Evolutionary conservation across 352 stramenopile species (phyloP).

Genomic region (Globisporangium sylvaticum): DNA sequence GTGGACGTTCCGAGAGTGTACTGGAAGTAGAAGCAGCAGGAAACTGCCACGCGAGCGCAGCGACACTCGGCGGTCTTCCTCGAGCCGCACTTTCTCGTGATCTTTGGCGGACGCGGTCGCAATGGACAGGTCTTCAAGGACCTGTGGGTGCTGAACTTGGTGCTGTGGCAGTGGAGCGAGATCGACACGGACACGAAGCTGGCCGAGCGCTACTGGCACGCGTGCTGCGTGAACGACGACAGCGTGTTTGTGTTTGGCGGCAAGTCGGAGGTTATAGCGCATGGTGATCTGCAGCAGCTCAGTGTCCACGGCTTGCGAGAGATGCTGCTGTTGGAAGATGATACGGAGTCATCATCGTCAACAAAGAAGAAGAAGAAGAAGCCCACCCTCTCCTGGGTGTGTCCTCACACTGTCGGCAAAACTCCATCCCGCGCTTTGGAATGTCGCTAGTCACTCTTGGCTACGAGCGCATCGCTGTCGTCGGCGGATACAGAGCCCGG

Average conservation of each 20-base stretch:
- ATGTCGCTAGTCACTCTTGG: constrained; percentile 37
- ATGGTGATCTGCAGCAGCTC: constrained; percentile 48
- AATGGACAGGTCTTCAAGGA: constrained; percentile 54
- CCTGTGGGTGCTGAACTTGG: constrained; percentile 40
- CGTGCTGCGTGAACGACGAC: constrained; percentile 28
- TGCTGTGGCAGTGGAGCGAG: constrained; percentile 44
- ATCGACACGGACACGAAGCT: constrained; percentile 25
- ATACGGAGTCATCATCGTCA: background rate
- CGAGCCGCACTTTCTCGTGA: constrained; percentile 35
- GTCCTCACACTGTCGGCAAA: constrained; percentile 45
- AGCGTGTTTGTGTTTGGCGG: constrained; percentile 59
- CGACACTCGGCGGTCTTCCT: constrained; percentile 59
- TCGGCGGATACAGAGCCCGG: constrained; percentile 25
- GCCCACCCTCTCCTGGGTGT: constrained; percentile 26
- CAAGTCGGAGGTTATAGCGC: constrained; percentile 52
- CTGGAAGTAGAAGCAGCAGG: constrained; percentile 11
- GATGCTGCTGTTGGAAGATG: background rate
- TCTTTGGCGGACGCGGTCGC: constrained; percentile 52
- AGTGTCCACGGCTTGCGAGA: background rate
- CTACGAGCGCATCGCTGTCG: constrained; percentile 36
- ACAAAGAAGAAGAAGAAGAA: constrained; percentile 9
- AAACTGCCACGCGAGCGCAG: constrained; percentile 36
- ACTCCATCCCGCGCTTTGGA: constrained; percentile 47
- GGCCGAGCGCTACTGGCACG: constrained; percentile 44
- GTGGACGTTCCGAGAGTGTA: constrained; percentile 44